Conservation (phyloP, 495 filamentous ascomycete genomes). For the Hamigera avellanea region DNA sequence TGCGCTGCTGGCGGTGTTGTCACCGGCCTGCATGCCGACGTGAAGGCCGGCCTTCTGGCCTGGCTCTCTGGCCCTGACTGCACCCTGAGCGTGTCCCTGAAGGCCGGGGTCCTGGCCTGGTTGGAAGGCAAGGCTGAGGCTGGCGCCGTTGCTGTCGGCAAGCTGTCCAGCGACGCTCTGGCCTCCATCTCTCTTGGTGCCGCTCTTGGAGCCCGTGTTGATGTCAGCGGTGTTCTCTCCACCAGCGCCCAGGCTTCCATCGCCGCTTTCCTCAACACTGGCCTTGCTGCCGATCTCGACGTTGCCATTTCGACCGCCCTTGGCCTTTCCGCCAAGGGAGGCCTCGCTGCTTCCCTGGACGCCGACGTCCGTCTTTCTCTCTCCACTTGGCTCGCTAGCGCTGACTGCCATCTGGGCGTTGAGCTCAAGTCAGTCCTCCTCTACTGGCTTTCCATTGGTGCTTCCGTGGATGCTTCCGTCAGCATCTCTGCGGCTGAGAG, state of each 20-base stretch:
- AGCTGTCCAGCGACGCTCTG: slow-evolving; percentile 19
- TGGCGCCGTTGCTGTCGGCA: slow-evolving; percentile 19
- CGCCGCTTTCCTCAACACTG: slow-evolving; percentile 24
- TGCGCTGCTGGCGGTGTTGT: slow-evolving; percentile 28
- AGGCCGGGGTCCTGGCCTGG: slow-evolving; percentile 25
- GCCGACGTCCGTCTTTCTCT: slow-evolving; percentile 22
- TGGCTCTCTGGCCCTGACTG: slow-evolving; percentile 22
- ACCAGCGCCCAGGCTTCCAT: slow-evolving; percentile 22
- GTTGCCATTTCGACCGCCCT: slow-evolving; percentile 20
- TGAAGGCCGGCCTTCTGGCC: slow-evolving; percentile 22
- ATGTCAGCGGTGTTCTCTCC: slow-evolving; percentile 18
- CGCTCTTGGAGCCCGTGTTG: slow-evolving; percentile 21
- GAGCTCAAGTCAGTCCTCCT: slow-evolving; percentile 31
- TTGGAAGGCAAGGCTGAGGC: slow-evolving; percentile 18
- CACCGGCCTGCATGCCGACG: slow-evolving; percentile 19
- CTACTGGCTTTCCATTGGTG: slow-evolving; percentile 30
- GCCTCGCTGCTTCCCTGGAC: slow-evolving; percentile 18
- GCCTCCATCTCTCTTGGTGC: slow-evolving; percentile 25
- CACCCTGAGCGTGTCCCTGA: slow-evolving; percentile 18
- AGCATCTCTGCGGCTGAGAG: slow-evolving; percentile 10
- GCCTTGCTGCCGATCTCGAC: slow-evolving; percentile 16
- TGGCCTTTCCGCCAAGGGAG: slow-evolving; percentile 19
- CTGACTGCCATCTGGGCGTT: slow-evolving; percentile 24
- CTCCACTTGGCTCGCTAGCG: slow-evolving; percentile 27
- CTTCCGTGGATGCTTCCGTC: slow-evolving; percentile 17